These are phyloP conservation scores for Phytophthora fragariae DNA, from an alignment of 352 stramenopile genomes.

Conservation along the genomic window DNA sequence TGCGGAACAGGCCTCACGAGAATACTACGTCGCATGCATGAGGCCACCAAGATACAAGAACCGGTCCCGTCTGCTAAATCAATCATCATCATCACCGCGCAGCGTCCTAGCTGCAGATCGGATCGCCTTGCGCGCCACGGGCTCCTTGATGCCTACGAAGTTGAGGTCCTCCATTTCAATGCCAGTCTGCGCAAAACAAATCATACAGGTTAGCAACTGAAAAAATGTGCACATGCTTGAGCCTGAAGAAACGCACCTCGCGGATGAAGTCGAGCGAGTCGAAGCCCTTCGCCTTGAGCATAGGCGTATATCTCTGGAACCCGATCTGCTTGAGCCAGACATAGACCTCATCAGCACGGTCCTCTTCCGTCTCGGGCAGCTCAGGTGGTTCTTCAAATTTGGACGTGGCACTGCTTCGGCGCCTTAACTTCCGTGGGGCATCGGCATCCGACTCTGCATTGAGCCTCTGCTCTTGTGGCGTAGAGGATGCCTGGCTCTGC, in stretches of 20 bases:
- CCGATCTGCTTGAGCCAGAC: conserved; percentile 74
- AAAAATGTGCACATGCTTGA: background rate
- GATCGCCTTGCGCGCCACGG: conserved; percentile 64
- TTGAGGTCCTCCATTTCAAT: conserved; percentile 89
- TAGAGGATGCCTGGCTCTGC: conserved; percentile 17
- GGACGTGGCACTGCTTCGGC: conserved; percentile 34
- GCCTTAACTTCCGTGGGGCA: conserved; percentile 34
- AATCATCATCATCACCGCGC: conserved; percentile 55
- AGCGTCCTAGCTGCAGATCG: conserved; percentile 64
- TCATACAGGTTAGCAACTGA: conserved; percentile 11
- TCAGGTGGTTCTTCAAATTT: conserved; percentile 39
- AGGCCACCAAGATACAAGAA: conserved; percentile 26
- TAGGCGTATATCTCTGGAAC: conserved; percentile 62
- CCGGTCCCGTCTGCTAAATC: conserved; percentile 24
- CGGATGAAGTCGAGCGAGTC: conserved; percentile 84
- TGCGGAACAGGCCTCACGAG: conserved; percentile 30
- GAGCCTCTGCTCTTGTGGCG: conserved; percentile 23
- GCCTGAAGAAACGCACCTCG: conserved; percentile 58
- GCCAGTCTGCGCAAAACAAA: conserved; percentile 60
- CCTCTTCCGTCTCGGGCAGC: conserved; percentile 50
- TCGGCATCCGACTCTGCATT: conserved; percentile 29
- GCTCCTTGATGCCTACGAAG: conserved; percentile 84
- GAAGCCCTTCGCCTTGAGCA: conserved; percentile 85
- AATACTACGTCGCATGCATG: conserved; percentile 24
- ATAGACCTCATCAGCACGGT: conserved; percentile 75